Evolutionary conservation across 345 rosid genomes (phyloP), one percentile per base, ranked within the genome.

Genomic region (Syzygium aromaticum): DNA sequence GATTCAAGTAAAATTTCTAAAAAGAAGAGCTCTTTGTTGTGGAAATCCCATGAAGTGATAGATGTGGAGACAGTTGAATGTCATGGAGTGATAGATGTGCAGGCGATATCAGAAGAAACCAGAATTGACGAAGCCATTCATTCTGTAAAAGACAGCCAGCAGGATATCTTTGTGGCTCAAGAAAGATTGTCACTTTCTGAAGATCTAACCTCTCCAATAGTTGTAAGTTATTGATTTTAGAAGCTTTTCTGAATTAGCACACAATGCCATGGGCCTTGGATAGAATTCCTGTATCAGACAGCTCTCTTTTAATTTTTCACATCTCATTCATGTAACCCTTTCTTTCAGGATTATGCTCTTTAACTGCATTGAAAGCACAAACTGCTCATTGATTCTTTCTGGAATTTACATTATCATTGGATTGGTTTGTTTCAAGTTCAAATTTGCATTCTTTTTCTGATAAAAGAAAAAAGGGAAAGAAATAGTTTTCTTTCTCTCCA

Each of bases 1-100:
- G 86, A 85, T 51, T 88, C 89, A 15, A 88, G 89, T 8, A 77
- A 43, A 78, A 85, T 88, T 67, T 85, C 86, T 84, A 88, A 88
- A 85, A 88, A 30, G 77, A 73, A 85, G 84, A 77, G 73, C 73
- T 54, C 77, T 56, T n/a, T 77, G 77, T 19, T 43, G 51, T 46
- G 30, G 23, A 78, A 84, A 77, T 54, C 89, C 80, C 25, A 77
- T 19, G 87, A 85, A 33, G 51, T 22, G 30, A 1, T 22, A 25
- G 87, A 27, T 23, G 51, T 6, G 67, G 30, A 77, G 73, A 54
- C 40, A 2, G 27, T 78, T 10, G 43, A 49, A 85, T 88, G 85
- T 46, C 77, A 54, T 40, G 43, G 77, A 77, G 38, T 77, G 89
- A 85, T 88, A 78, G 88, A 86, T 77, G 77, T 56, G n/a, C 56